Evolutionary conservation across 164 flowering plant genomes (phyloP).

Genomic region (Akebia trifoliata): DNA sequence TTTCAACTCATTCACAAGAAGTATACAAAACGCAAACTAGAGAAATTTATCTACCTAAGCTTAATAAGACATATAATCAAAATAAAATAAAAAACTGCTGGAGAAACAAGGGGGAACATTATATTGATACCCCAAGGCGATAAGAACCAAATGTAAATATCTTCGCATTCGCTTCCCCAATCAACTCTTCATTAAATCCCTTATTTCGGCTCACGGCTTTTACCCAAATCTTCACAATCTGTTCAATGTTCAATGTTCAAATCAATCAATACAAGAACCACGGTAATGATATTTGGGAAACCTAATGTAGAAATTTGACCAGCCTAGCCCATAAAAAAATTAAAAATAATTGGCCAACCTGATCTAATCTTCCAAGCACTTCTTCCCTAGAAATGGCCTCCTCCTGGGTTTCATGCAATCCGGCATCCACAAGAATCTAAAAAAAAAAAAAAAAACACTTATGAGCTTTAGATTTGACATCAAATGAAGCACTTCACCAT

Average conservation of each 20-base stretch:
- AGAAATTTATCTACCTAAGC: too few relatives aligned
- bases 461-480: too few relatives aligned
- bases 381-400: slow-evolving; percentile 93
- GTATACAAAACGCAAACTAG: too few relatives aligned
- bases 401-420: slow-evolving; percentile 76
- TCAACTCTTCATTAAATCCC: slow-evolving; percentile 83
- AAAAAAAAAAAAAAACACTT: neutral
- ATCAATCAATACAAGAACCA: neutral
- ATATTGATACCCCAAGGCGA: slow-evolving; percentile 93
- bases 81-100: too few relatives aligned
- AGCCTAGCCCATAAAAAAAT: too few relatives aligned
- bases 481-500: too few relatives aligned
- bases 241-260: slow-evolving; percentile 16
- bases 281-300: too few relatives aligned
- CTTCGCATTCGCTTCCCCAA: slow-evolving; percentile 92
- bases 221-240: slow-evolving; percentile 95
- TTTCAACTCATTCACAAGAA: too few relatives aligned
- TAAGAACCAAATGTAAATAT: slow-evolving; percentile 98
- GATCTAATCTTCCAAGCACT: slow-evolving; percentile 93
- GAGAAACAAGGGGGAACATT: too few relatives aligned
- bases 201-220: slow-evolving; percentile 66
- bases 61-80: too few relatives aligned
- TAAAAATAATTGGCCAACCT: slow-evolving; percentile 47
- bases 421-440: slow-evolving; percentile 65
- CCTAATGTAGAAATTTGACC: too few relatives aligned